phyloP scores from a whole-genome alignment of 257 asterid species.

The Buddleja alternifolia region DNA sequence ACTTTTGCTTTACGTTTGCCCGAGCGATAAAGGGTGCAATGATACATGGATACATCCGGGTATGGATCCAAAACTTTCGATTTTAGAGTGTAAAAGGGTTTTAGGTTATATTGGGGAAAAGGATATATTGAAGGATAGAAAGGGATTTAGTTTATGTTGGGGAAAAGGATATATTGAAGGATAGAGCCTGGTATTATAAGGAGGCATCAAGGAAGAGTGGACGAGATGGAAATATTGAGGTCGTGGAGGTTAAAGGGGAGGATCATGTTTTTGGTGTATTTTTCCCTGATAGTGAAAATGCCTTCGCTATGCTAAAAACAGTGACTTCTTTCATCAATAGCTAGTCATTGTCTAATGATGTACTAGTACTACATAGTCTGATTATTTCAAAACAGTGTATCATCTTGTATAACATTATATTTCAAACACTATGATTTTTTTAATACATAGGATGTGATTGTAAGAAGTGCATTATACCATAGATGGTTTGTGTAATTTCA shows the following conservation, averaged over 20 bases:
- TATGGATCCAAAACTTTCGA: conserved; percentile 21
- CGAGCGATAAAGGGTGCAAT: conserved; percentile 10
- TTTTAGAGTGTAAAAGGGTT: conserved; percentile 26
- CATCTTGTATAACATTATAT: no score
- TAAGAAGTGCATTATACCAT: no score
- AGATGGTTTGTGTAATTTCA: no score
- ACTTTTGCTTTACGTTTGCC: conserved; percentile 22
- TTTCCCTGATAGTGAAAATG: conserved; percentile 33
- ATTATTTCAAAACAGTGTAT: no score
- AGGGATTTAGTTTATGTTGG: conserved; percentile 35
- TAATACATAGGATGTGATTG: no score
- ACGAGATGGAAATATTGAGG: conserved; percentile 52
- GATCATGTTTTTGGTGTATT: conserved; percentile 48
- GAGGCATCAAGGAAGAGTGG: conserved; percentile 40
- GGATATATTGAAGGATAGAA: no score
- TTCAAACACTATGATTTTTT: no score
- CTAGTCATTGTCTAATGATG: background rate
- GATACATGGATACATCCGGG: conserved; percentile 35
- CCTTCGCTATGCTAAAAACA: conserved; percentile 36
- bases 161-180: conserved; percentile 36
- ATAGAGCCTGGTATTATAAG: conserved; percentile 40
- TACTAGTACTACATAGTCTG: no score
- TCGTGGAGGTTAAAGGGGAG: conserved; percentile 48
- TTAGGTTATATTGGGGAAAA: no score
- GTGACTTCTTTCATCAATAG: conserved; percentile 37